Conservation (phyloP, 139 green algal genomes). For the Diplosphaera chodatii region DNA sequence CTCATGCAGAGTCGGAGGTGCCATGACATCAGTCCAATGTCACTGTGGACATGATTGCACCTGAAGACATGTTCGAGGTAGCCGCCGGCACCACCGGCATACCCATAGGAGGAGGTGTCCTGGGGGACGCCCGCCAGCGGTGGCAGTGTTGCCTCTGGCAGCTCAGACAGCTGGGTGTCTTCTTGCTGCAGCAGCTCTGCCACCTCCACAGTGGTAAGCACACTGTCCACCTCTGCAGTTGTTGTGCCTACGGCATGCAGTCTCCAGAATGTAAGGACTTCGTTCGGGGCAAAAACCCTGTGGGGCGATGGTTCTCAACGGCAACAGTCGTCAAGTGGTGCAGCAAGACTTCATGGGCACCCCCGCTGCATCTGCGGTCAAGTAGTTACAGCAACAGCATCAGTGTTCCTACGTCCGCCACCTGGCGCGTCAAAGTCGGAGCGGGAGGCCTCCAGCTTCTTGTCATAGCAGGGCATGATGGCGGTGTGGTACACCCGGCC, state of each 20-base stretch:
- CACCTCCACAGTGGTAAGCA: constrained; percentile 84
- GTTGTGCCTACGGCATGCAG: too few species aligned
- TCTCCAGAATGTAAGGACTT: too few species aligned
- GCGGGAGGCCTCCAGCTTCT: constrained; percentile 94
- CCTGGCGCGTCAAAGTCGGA: constrained; percentile 62
- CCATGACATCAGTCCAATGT: too few species aligned
- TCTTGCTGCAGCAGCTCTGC: constrained; percentile 64
- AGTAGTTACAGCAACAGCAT: too few species aligned
- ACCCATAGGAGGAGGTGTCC: constrained; percentile 25
- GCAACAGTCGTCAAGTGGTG: too few species aligned
- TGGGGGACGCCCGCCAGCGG: constrained; percentile 5
- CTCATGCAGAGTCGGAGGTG: too few species aligned
- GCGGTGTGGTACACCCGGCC: constrained; percentile 76
- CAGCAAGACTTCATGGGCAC: too few species aligned
- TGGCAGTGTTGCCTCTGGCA: constrained; percentile 26
- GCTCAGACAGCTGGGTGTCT: constrained; percentile 1
- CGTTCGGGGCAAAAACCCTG: too few species aligned
- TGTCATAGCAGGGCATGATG: constrained; percentile 99
- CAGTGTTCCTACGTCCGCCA: too few species aligned
- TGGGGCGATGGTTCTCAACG: too few species aligned
- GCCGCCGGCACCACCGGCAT: constrained; percentile 67
- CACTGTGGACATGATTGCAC: too few species aligned
- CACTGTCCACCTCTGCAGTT: constrained; percentile 86
- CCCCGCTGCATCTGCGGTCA: too few species aligned
- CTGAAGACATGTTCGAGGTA: constrained; percentile 79